These are phyloP conservation scores for Aspergillus nanangensis DNA, from an alignment of 495 filamentous ascomycete species.

Conservation along the genomic window DNA sequence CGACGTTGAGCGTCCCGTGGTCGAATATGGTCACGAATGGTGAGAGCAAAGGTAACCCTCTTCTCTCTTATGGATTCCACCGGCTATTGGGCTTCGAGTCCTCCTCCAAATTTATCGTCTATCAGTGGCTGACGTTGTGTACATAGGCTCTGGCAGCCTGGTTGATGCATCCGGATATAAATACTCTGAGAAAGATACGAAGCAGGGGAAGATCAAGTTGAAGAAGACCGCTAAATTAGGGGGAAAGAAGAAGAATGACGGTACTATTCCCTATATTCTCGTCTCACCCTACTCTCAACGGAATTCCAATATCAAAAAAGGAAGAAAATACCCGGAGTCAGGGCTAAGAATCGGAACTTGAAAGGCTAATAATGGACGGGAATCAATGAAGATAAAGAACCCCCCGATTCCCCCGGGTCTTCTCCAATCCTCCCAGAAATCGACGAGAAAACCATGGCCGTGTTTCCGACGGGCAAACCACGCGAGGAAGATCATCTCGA, in stretches of 20 bases:
- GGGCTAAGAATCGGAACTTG: too few species aligned
- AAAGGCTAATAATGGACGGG: too few species aligned
- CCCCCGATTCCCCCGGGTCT: constrained; percentile 34
- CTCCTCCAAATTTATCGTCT: neutral
- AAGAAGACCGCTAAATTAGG: constrained; percentile 61
- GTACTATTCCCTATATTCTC: constrained; percentile 33
- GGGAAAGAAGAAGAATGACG: constrained; percentile 42
- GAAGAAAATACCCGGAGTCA: too few species aligned
- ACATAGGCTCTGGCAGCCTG: constrained; percentile 32
- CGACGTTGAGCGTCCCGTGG: constrained; percentile 7
- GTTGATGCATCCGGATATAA: constrained; percentile 47
- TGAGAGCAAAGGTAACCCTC: constrained; percentile 36
- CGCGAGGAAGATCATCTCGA: constrained; percentile 62
- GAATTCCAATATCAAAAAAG: too few species aligned
- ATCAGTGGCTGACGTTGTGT: too few species aligned
- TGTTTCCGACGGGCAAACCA: constrained; percentile 70
- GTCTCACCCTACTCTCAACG: neutral
- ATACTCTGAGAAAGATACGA: constrained; percentile 59
- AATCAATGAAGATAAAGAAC: constrained; percentile 10
- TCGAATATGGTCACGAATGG: constrained; percentile 41
- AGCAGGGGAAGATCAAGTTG: constrained; percentile 59
- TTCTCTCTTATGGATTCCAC: too few species aligned
- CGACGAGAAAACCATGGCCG: constrained; percentile 61
- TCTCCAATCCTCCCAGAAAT: constrained; percentile 67
- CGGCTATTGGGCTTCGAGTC: too few species aligned